A percentile compares a stretch with the other conserved stretches of the same genome.
Evolutionary conservation across 2,329 filamentous ascomycete species (phyloP).

Genomic region (Claviceps sp.): DNA sequence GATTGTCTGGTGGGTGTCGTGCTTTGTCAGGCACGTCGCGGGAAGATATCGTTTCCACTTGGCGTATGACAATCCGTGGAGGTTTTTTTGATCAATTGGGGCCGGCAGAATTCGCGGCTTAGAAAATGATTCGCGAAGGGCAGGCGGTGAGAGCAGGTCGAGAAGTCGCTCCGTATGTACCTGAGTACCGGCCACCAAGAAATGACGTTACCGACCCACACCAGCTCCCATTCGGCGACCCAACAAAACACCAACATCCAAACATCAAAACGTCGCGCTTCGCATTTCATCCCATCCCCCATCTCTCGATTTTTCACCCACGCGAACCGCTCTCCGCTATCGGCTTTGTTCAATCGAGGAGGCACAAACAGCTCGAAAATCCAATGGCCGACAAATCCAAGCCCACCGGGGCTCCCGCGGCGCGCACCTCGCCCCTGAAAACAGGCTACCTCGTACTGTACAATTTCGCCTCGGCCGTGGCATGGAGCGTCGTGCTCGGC

Average conservation of each 20-base stretch:
- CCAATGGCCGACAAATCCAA: not conserved
- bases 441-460: slow-evolving; percentile 69
- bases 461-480: slow-evolving; percentile 62
- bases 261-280: no score
- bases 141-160: not conserved
- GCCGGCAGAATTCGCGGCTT: not conserved
- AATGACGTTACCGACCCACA: no score
- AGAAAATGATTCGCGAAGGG: not conserved
- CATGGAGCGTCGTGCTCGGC: slow-evolving; percentile 68
- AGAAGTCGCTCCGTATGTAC: not conserved
- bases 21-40: not conserved
- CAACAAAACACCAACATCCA: no score
- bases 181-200: no score
- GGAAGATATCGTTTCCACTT: not conserved
- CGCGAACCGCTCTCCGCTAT: no score
- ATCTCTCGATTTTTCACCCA: no score
- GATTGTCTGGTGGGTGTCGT: not conserved
- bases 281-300: no score
- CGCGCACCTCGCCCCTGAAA: slow-evolving; percentile 21
- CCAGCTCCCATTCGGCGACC: no score
- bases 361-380: no score
- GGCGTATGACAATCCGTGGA: no score
- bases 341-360: no score
- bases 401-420: not conserved
- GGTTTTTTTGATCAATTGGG: not conserved